These are phyloP conservation scores for Cyberlindnera japonica DNA, from an alignment of 805 yeast genomes.

Conservation along the genomic window DNA sequence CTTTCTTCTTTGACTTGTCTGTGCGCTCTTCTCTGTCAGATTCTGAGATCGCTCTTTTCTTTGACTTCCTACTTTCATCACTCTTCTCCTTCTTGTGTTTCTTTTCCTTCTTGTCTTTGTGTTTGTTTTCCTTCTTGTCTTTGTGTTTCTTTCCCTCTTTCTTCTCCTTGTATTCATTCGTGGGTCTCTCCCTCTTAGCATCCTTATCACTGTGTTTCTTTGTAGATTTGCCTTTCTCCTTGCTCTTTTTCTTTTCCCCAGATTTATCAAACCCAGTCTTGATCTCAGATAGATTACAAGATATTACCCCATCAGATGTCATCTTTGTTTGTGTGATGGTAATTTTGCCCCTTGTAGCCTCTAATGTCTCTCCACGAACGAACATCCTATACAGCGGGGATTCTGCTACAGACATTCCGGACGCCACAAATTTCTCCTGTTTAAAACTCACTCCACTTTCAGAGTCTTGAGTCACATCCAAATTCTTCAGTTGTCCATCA, in stretches of 20 bases:
- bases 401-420: constrained; percentile 44
- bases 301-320: neutral
- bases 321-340: constrained; percentile 16
- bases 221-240: constrained; percentile 22
- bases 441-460: constrained; percentile 43
- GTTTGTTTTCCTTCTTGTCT: constrained; percentile 2
- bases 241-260: constrained; percentile 26
- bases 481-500: constrained; percentile 83
- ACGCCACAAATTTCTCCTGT: constrained; percentile 48
- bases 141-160: constrained; percentile 18
- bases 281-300: constrained; percentile 10
- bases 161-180: constrained; percentile 28
- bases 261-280: constrained; percentile 16
- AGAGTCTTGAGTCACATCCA: constrained; percentile 49
- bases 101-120: constrained; percentile 15
- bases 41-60: constrained; percentile 1
- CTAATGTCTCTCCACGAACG: constrained; percentile 80
- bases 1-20: constrained; percentile 7
- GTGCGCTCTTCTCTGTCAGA: neutral
- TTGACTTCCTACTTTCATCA: constrained; percentile 10
- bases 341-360: constrained; percentile 62
- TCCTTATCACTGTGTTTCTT: constrained; percentile 4
- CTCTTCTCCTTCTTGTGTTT: constrained; percentile 32
- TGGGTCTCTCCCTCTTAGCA: constrained; percentile 26
- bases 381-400: constrained; percentile 84